Evolutionary conservation across 2,329 filamentous ascomycete species (phyloP).

Genomic region (Plenodomus tracheiphilus): DNA sequence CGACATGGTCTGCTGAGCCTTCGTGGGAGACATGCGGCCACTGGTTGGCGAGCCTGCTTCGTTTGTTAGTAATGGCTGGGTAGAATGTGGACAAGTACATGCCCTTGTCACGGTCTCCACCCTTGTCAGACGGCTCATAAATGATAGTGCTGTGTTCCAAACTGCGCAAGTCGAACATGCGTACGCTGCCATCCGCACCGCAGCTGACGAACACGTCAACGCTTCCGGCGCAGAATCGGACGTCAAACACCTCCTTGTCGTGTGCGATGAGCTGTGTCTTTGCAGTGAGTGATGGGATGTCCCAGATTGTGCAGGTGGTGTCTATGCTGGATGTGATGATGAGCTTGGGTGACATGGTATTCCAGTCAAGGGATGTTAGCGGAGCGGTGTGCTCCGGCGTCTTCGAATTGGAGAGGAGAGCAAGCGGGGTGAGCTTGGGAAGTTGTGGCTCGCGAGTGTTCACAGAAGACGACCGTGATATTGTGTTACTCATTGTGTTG

Average conservation of each 20-base stretch:
- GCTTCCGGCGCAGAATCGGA: conserved; percentile 95
- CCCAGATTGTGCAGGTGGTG: conserved; percentile 99
- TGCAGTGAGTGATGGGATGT: conserved; percentile 94
- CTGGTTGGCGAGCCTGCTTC: conserved; percentile 49
- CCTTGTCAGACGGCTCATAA: conserved; percentile 93
- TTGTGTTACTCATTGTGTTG: conserved; percentile 68
- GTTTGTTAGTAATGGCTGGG: conserved; percentile 5
- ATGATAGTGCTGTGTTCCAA: conserved; percentile 98
- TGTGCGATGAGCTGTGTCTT: conserved; percentile 98
- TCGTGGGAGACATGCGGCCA: conserved; percentile 68
- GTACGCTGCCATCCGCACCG: conserved; percentile 93
- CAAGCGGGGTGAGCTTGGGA: conserved; percentile 88
- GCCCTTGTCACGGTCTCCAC: conserved; percentile 53
- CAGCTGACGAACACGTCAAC: conserved; percentile 99
- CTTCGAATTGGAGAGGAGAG: conserved; percentile 94
- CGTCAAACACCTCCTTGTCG: conserved; percentile 98
- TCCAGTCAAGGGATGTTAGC: conserved; percentile 96
- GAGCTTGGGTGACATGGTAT: conserved; percentile 91
- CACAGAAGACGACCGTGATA: conserved; percentile 65
- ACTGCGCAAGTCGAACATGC: conserved; percentile 97
- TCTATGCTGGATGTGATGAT: conserved; percentile 99
- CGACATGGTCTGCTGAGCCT: conserved; percentile 74
- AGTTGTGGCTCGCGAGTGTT: conserved; percentile 63
- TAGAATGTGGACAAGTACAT: conserved; percentile 7
- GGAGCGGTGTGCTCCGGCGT: conserved; percentile 97